Base-by-base conservation (phyloP, 2,329 filamentous ascomycete genomes). In the Penicillium concentricum region DNA sequence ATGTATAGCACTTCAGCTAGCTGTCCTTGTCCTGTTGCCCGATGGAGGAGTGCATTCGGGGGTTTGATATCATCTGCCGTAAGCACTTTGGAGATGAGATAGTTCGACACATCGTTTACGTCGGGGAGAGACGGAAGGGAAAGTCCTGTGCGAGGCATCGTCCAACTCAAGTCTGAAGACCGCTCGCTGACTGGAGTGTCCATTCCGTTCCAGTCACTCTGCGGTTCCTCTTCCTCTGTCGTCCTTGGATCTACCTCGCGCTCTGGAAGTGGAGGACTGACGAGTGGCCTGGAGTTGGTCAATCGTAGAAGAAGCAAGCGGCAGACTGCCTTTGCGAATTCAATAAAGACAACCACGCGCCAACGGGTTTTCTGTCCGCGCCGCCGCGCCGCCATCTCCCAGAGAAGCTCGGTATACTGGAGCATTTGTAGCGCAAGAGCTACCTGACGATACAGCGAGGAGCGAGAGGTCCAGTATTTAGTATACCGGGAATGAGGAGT, bases 41-140 rank as follows among this genome's bases (percentile, higher is more conserved):
- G 86, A 71, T 95, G 92, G n/a, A 97, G 81, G 7, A 99, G 83
- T 52, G 89, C 87, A 35, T 89, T 88, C 0, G 94, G 91, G 0
- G 93, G 90, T 73, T 96, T 97, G 79, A 99, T 94, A 71, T 97
- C 94, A 76, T 99, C 94, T 9, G 94, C 91, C 0, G 91, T 96
- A 45, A 99, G 82, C 13, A 97, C 93, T 63, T 95, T 92, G 34
- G 89, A 88, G 24, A 96, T 85, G 5, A 99, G 84, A 74, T 96
- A 99, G 43, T 85, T 86, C 49, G 90, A 91, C 57, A 97, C 92
- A 66, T 96, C 91, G 51, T 87, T 84, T 1, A 88, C 84, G 55
- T 88, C 87, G 0, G 94, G 94, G 16, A 99, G 81, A 45, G 86
- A 88, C 0, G 94, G 93, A 45, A 99, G 82, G 26, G 86, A 89